These are phyloP conservation scores for Sporobolomyces pararoseus DNA, from an alignment of 768 basidiomycete species.

Conservation along the genomic window DNA sequence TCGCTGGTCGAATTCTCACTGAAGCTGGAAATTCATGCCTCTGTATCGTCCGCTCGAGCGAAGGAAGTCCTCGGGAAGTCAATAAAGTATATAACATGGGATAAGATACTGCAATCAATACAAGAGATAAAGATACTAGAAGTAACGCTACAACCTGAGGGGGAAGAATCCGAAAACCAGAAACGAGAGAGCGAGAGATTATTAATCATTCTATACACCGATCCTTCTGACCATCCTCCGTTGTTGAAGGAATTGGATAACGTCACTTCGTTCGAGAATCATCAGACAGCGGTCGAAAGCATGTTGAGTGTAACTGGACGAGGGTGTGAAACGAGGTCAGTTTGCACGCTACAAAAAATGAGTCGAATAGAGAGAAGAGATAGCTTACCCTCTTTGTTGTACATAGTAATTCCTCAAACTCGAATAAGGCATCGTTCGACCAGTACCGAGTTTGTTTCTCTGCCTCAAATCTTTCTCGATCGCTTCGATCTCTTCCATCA, in stretches of 20 bases:
- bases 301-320: slow-evolving; percentile 41
- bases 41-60: no score
- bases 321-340: not conserved
- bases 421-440: slow-evolving; percentile 96
- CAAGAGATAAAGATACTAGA: not conserved
- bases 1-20: no score
- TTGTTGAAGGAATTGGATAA: slow-evolving; percentile 65
- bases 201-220: slow-evolving; percentile 38
- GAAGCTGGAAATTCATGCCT: no score
- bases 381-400: slow-evolving; percentile 71
- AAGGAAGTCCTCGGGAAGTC: no score
- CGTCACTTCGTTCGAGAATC: slow-evolving; percentile 89
- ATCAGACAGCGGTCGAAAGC: slow-evolving; percentile 77
- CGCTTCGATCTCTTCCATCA: slow-evolving; percentile 85
- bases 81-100: no score
- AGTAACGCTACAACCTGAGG: slow-evolving; percentile 5
- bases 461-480: slow-evolving; percentile 58
- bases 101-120: not conserved
- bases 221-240: slow-evolving; percentile 40
- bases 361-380: slow-evolving; percentile 49
- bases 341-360: not conserved
- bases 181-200: not conserved
- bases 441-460: slow-evolving; percentile 74
- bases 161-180: no score
- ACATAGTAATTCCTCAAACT: slow-evolving; percentile 90